Percentiles rank a stretch among this genome's conserved stretches.
Evolutionary conservation across 2,329 filamentous ascomycete species (phyloP).

Genomic region (Bertia moriformis): DNA sequence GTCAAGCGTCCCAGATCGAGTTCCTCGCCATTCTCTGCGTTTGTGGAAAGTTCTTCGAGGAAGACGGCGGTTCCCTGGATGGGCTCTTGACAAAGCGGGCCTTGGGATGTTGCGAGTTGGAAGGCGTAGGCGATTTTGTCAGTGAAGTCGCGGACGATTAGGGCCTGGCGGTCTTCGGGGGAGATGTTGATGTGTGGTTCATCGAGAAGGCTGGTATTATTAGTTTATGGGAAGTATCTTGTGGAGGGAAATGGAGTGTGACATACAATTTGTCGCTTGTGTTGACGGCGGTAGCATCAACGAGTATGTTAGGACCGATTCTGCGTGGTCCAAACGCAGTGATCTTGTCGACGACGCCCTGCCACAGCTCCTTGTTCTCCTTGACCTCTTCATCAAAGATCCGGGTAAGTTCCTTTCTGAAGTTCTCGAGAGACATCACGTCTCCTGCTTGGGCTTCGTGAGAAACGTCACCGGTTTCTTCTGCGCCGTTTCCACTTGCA

Average conservation of each 20-base stretch:
- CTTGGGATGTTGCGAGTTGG: constrained; percentile 78
- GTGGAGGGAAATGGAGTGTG: not conserved
- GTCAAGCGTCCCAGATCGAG: constrained; percentile 67
- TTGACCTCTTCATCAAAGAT: constrained; percentile 50
- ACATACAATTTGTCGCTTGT: constrained; percentile 58
- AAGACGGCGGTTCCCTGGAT: constrained; percentile 87
- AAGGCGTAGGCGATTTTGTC: constrained; percentile 91
- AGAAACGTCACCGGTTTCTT: constrained; percentile 14
- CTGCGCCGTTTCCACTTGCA: constrained; percentile 17
- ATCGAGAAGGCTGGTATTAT: constrained; percentile 9
- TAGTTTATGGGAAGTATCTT: constrained; percentile 12
- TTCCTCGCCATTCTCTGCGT: constrained; percentile 32
- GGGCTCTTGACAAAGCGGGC: constrained; percentile 82
- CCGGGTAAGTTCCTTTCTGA: constrained; percentile 57
- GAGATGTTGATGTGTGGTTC: constrained; percentile 12
- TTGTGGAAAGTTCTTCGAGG: constrained; percentile 62
- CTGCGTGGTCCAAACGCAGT: constrained; percentile 79
- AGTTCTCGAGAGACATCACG: constrained; percentile 57
- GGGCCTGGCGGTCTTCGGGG: constrained; percentile 22
- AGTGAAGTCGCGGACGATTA: constrained; percentile 55
- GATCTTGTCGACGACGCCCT: constrained; percentile 63
- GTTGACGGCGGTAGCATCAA: constrained; percentile 64
- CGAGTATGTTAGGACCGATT: constrained; percentile 74
- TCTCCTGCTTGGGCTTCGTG: constrained; percentile 21
- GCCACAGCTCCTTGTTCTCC: constrained; percentile 63